Evolutionary conservation across 2,329 filamentous ascomycete species (phyloP).

Genomic region (Aspergillus puulaauensis): DNA sequence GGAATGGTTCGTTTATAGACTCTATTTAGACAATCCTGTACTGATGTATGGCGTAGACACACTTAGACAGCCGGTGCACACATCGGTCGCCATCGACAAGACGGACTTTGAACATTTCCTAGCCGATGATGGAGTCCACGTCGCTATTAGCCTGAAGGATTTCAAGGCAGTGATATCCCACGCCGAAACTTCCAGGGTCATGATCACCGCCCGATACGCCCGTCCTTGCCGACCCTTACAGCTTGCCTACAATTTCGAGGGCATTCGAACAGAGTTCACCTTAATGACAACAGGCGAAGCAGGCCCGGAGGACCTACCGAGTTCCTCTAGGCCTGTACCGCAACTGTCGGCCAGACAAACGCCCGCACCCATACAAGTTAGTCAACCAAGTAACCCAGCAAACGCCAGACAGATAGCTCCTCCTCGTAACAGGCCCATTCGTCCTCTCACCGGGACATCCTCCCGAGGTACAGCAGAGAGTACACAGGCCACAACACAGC

Average conservation of each 20-base stretch:
- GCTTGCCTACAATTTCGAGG: conserved; percentile 57
- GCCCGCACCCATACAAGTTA: conserved; percentile 30
- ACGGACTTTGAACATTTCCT: conserved; percentile 62
- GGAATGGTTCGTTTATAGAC: conserved; percentile 48
- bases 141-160: conserved; percentile 64
- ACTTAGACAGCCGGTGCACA: conserved; percentile 64
- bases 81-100: conserved; percentile 61
- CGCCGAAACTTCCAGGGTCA: conserved; percentile 57
- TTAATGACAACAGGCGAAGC: conserved; percentile 64
- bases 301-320: conserved; percentile 36
- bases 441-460: conserved; percentile 33
- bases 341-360: conserved; percentile 42
- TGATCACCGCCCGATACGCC: conserved; percentile 59
- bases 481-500: conserved; percentile 13
- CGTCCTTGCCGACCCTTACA: conserved; percentile 60
- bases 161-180: conserved; percentile 65
- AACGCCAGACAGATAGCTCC: conserved; percentile 30
- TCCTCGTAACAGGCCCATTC: conserved; percentile 31
- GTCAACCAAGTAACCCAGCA: conserved; percentile 13
- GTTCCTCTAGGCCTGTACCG: conserved; percentile 40
- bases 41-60: conserved; percentile 48
- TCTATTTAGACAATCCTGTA: neutral
- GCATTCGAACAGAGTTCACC: conserved; percentile 60
- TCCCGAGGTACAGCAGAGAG: conserved; percentile 17
- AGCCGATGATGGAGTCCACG: conserved; percentile 60